Conservation (phyloP, 148 eudicot species). For the Chenopodium berlandieri region DNA sequence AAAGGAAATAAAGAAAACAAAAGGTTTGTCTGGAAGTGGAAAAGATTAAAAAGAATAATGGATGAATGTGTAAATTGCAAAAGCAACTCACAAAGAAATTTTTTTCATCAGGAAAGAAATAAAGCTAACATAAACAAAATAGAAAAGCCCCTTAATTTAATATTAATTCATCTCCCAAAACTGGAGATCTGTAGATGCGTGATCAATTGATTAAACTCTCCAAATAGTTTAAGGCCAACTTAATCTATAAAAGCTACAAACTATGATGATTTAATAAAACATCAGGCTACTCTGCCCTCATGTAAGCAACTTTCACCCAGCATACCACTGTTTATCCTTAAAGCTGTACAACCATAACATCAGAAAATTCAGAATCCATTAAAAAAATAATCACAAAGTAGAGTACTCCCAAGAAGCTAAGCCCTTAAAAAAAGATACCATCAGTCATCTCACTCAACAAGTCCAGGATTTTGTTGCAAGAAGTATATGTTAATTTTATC, state of each 20-base stretch:
- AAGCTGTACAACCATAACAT: neutral
- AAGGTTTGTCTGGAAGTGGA: neutral
- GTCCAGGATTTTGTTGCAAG: neutral
- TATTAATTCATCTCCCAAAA: neutral
- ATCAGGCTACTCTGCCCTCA: neutral
- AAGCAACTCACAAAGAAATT: neutral
- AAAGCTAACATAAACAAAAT: neutral
- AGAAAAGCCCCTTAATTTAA: neutral
- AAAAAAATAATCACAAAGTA: neutral
- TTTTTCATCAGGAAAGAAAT: neutral
- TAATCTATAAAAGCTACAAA: neutral
- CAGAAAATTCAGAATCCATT: neutral
- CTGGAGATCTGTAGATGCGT: neutral
- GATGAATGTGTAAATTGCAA: neutral
- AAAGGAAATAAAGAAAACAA: neutral
- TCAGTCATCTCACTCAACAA: neutral
- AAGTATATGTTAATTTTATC: neutral
- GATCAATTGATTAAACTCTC: neutral
- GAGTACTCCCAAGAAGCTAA: neutral
- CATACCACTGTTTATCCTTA: neutral
- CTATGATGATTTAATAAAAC: neutral
- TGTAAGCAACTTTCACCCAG: neutral
- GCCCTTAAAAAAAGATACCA: neutral
- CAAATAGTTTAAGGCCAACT: neutral
- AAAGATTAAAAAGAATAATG: too few species aligned